These are phyloP conservation scores for Russula foetens DNA, from an alignment of 768 basidiomycete species.

Conservation along the genomic window DNA sequence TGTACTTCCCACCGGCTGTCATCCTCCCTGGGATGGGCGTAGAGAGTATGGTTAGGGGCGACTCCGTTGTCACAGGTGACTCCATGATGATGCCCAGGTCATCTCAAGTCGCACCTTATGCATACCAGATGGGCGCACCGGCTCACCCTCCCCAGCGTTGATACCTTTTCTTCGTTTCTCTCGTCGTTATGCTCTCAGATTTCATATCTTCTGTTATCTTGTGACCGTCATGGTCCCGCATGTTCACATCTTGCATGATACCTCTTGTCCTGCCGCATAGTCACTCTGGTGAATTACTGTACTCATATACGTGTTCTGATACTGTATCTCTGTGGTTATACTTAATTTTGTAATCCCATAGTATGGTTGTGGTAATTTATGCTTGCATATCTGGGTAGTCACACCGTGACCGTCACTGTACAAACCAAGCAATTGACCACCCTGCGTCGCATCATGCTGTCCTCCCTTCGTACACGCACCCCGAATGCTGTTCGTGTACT, in stretches of 20 bases:
- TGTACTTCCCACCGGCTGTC: background rate
- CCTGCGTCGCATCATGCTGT: constrained; percentile 2
- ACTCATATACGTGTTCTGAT: background rate
- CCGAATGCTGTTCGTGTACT: background rate
- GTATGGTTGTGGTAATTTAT: background rate
- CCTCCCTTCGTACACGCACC: constrained; percentile 7
- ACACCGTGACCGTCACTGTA: background rate
- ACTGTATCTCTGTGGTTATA: background rate
- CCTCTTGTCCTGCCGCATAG: background rate
- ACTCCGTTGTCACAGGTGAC: background rate
- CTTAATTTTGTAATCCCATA: background rate
- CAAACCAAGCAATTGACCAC: background rate
- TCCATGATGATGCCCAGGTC: constrained; percentile 1
- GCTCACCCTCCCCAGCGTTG: background rate
- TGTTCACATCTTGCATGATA: background rate
- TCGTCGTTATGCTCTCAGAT: background rate
- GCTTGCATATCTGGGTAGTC: background rate
- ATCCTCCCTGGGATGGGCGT: background rate
- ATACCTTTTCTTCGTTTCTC: background rate
- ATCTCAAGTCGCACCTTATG: background rate
- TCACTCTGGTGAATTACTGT: background rate
- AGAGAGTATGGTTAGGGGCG: background rate
- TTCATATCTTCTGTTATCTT: background rate
- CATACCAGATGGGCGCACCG: background rate
- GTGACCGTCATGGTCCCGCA: background rate